Base-by-base conservation (phyloP, 805 yeast species). In the Metschnikowia noctiluminum region DNA sequence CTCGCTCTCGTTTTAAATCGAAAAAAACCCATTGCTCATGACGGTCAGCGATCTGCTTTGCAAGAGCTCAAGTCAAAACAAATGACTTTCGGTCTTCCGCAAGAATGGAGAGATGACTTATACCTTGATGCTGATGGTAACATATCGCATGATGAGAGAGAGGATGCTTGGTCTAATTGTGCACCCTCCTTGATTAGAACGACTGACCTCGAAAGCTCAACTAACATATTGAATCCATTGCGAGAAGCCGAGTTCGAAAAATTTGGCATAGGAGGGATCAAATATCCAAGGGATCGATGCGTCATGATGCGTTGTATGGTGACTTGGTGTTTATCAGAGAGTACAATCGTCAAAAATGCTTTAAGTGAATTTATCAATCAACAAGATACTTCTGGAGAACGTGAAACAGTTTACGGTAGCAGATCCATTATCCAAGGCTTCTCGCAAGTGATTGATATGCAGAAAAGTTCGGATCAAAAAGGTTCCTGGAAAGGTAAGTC, bases 351-450 rank as follows among this genome's bases (percentile, higher is more conserved):
- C 12, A 68, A 62, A 50, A 42, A 57, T 3, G 52, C 53, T 28
- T 59, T 71, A n/a, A 44, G 58, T 5, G 59, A 57, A 11, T 56
- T 56, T 32, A 41, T 65, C 7, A 64, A 58, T 43, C 44, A 55
- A 26, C 74, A 67, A 45, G 76, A 73, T 45, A 50, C 65, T 12
- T 66, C 72, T 0, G 74, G 75, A 1, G 75, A 70, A 31, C 65
- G 66, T 40, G 73, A 68, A 30, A 69, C 75, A 0, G 52, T 50
- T 26, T 73, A 71, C 43, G 76, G 58, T 2, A 52, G 74, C 0
- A 57, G 76, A 28, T 52, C 74, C 0, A 52, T 72, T 0, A 46
- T 69, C n/a, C 61, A 62, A 50, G 78, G 78, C 1, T 60, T 65
- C 41, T 59, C 63, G 15, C 62, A 66, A 46, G 60, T 70, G 0